phyloP scores from a whole-genome alignment of 2,329 filamentous ascomycete genomes.

The Penicillium sumatraense region DNA sequence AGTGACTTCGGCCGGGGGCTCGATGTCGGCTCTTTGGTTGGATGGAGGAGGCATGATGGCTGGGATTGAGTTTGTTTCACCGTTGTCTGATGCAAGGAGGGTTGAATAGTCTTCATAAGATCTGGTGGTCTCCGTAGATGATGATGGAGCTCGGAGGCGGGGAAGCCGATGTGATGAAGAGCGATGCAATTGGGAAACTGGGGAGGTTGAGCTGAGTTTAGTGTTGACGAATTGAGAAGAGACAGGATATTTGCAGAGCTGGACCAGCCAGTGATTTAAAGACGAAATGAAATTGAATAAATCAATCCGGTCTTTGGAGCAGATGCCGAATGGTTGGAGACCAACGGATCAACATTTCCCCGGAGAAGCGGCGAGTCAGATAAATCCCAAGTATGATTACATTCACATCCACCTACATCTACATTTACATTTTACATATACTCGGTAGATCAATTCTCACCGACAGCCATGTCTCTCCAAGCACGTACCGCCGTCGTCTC shows the following conservation, averaged over 20 bases:
- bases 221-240: neutral
- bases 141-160: neutral
- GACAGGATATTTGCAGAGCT: neutral
- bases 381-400: conserved; percentile 23
- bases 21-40: conserved; percentile 42
- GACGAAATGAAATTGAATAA: neutral
- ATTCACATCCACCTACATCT: conserved; percentile 4
- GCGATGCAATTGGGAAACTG: neutral
- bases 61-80: conserved; percentile 11
- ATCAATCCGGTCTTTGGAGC: conserved; percentile 1
- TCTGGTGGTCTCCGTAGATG: neutral
- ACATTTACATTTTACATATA: too few relatives aligned
- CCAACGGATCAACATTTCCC: conserved; percentile 28
- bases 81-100: conserved; percentile 5
- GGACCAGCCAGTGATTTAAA: conserved; percentile 19
- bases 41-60: conserved; percentile 45
- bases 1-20: conserved; percentile 48
- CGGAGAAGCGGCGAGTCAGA: conserved; percentile 23
- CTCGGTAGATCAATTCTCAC: neutral
- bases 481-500: conserved; percentile 79
- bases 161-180: conserved; percentile 1
- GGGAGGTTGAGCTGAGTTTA: neutral
- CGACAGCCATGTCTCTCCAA: conserved; percentile 31
- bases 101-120: neutral
- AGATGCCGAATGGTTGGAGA: conserved; percentile 11